Evolutionary conservation across 768 basidiomycete species (phyloP).

Genomic region (Trametes villosa): DNA sequence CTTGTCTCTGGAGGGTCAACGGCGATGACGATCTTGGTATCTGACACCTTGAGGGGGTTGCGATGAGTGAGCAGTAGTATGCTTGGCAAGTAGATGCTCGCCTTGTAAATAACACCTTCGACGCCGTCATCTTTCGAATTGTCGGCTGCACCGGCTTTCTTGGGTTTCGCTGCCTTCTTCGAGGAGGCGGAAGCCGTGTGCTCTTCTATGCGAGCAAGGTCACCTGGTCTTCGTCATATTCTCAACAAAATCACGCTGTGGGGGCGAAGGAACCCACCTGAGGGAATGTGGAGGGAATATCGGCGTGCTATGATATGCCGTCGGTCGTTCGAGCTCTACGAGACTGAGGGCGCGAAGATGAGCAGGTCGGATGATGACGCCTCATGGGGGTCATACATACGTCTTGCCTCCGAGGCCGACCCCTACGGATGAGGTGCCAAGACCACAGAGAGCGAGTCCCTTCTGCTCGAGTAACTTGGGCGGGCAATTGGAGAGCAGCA

Average conservation of each 20-base stretch:
- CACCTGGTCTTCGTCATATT: conserved; percentile 66
- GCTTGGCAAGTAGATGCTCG: too few relatives aligned
- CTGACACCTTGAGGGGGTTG: conserved; percentile 60
- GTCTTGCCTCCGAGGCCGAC: conserved; percentile 93
- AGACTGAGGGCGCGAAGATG: conserved; percentile 57
- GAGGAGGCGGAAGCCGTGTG: conserved; percentile 49
- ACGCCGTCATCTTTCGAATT: conserved; percentile 44
- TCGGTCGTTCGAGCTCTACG: conserved; percentile 83
- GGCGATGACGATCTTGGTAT: conserved; percentile 81
- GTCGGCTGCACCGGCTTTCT: conserved; percentile 44
- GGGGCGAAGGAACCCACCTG: conserved; percentile 48
- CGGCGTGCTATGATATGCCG: conserved; percentile 73
- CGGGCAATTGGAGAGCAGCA: conserved; percentile 82
- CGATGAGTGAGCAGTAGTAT: too few relatives aligned
- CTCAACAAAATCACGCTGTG: background rate
- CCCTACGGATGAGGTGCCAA: conserved; percentile 71
- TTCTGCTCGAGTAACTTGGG: conserved; percentile 87
- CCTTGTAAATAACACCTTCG: conserved; percentile 91
- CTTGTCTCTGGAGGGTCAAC: conserved; percentile 64
- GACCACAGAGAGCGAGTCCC: conserved; percentile 76
- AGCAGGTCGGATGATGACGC: background rate
- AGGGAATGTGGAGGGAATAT: conserved; percentile 87
- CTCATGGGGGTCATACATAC: conserved; percentile 45
- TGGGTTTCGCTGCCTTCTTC: conserved; percentile 49
- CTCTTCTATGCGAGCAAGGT: conserved; percentile 85